Base-by-base conservation (phyloP, 805 yeast genomes). In the Blastobotrys terrestris region DNA sequence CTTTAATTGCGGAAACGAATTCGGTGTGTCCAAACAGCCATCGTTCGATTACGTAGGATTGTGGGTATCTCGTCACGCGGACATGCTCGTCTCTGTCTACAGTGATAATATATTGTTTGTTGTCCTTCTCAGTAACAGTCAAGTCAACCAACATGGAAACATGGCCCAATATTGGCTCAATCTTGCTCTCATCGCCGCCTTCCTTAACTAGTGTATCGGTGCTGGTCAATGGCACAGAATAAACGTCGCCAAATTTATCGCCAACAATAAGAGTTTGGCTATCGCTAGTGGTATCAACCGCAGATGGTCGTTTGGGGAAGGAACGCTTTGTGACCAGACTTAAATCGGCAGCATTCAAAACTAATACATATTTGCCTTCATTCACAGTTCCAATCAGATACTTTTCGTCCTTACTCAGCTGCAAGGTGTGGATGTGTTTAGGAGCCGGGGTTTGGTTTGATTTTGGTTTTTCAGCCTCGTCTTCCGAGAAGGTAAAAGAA, bases 11-110 rank as follows among this genome's bases (percentile, higher is more conserved):
- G 1, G 96, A 84, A 7, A 94, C 83, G 50, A 89, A 95, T 67
- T 89, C 86, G 44, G 75, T 73, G 66, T 92, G 97, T 2, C 96
- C 97, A 67, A 88, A 88, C 50, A 91, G 73, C 81, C 88, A 90
- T 61, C 81, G 79, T 56, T 89, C 85, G 50, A 95, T 83, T 21
- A 90, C 80, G 60, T 74, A 88, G 2, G 91, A 74, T 57, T 83
- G 77, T 1, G 97, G 98, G 62, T 78, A 89, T 58, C 81, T 77
- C 2, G 96, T 80, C 15, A 94, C 76, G 66, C 95, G 79, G 57
- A 94, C 85, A 68, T 95, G 99, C 69, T 94, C 99, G 69, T 94
- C 99, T 69, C 99, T 79, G 71, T 94, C 99, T 40, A 91, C 82
- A 1, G 95, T 83, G 52, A 92, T 75, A 14, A 91, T 66, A 55